phyloP scores from a whole-genome alignment of 129 eudicot species.

The Tanacetum coccineum region DNA sequence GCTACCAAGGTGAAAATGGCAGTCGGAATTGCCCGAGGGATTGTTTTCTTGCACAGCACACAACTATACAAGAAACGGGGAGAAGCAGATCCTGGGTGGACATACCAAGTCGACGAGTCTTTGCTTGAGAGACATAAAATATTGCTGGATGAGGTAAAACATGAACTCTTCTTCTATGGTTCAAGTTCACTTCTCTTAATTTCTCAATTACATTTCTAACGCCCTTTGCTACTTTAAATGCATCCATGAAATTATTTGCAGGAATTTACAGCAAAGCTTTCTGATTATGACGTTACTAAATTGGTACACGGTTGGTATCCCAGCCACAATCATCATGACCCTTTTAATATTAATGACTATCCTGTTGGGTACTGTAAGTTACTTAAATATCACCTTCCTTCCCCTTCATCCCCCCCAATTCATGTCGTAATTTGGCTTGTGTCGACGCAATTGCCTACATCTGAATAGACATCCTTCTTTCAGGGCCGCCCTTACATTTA shows the following conservation, averaged over 20 bases:
- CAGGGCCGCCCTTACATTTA: not conserved
- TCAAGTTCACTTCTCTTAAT: not conserved
- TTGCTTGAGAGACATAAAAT: conserved; percentile 5
- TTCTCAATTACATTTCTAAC: not conserved
- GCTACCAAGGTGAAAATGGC: too few relatives aligned
- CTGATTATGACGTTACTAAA: conserved; percentile 14
- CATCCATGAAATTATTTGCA: not conserved
- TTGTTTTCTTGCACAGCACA: too few relatives aligned
- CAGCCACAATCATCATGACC: not conserved
- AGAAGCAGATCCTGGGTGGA: not conserved
- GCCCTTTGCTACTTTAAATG: not conserved
- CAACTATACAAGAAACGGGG: not conserved
- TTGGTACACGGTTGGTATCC: conserved; percentile 7
- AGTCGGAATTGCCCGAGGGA: too few relatives aligned
- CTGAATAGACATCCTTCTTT: not conserved
- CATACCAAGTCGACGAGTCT: not conserved
- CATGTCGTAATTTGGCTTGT: not conserved
- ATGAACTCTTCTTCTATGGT: not conserved
- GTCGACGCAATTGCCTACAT: not conserved
- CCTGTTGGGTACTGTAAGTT: not conserved
- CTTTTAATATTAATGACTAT: not conserved
- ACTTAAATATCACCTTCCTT: not conserved
- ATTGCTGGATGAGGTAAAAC: conserved; percentile 1
- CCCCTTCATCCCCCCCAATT: not conserved
- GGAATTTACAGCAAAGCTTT: conserved; percentile 21